Conservation (phyloP, 495 filamentous ascomycete genomes). For the Podospora pseudoanserina region DNA sequence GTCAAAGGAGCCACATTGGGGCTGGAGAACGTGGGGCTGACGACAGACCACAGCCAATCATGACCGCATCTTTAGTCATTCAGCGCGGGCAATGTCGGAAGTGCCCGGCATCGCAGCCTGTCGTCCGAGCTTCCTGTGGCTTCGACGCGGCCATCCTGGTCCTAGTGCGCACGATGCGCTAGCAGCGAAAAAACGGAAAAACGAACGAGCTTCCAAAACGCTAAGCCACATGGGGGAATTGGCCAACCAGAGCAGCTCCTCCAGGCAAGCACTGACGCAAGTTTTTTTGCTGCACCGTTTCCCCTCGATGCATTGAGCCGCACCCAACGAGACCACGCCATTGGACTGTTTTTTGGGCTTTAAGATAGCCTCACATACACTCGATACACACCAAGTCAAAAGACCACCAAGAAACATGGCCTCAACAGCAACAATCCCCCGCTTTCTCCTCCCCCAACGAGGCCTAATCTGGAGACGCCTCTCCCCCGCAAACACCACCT, state of each 20-base stretch:
- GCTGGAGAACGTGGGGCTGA: slow-evolving; percentile 16
- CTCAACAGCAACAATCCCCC: slow-evolving; percentile 43
- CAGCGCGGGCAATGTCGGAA: slow-evolving; percentile 30
- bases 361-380: neutral
- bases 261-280: slow-evolving; percentile 10
- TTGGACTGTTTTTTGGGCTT: neutral
- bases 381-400: neutral
- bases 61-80: slow-evolving; percentile 22
- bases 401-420: slow-evolving; percentile 37
- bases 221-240: slow-evolving; percentile 16
- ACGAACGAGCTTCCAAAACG: neutral
- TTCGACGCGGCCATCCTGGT: neutral
- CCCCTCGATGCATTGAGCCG: slow-evolving; percentile 20
- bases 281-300: slow-evolving; percentile 14
- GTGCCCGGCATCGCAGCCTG: slow-evolving; percentile 13
- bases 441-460: slow-evolving; percentile 52
- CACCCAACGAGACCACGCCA: slow-evolving; percentile 7
- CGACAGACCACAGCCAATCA: slow-evolving; percentile 22
- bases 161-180: neutral
- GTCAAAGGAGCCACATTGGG: slow-evolving; percentile 27
- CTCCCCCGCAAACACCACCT: slow-evolving; percentile 6
- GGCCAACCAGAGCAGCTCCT: neutral
- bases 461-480: slow-evolving; percentile 45
- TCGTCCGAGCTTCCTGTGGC: slow-evolving; percentile 3
- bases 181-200: neutral